Evolutionary conservation across 108 stramenopile genomes (phyloP).

Genomic region (Parietichytrium sp.): DNA sequence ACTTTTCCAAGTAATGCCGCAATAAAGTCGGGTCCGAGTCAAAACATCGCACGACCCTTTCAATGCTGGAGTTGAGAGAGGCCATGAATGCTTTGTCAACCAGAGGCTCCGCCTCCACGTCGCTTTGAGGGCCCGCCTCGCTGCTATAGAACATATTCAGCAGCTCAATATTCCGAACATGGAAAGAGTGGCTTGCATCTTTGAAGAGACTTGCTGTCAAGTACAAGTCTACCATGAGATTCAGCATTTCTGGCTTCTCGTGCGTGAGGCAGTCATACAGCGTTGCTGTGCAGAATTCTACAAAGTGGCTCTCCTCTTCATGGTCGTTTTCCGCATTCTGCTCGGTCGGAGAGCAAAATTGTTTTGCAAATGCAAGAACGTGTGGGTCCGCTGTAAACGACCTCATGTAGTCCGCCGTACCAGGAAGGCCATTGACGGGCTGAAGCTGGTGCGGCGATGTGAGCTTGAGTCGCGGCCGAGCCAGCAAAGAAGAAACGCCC

Average conservation of each 20-base stretch:
- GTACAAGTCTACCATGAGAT: slow-evolving; percentile 15
- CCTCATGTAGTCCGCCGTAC: slow-evolving; percentile 22
- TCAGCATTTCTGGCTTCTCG: slow-evolving; percentile 38
- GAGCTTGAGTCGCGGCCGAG: slow-evolving; percentile 11
- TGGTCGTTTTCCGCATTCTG: neutral
- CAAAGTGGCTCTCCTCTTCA: neutral
- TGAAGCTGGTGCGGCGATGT: too few species aligned
- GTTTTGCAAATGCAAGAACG: slow-evolving; percentile 35
- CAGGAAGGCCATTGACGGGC: neutral
- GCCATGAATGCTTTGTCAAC: slow-evolving; percentile 22
- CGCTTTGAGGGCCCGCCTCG: slow-evolving; percentile 11
- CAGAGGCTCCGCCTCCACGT: slow-evolving; percentile 2
- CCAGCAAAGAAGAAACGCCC: slow-evolving; percentile 24
- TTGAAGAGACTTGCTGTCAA: neutral
- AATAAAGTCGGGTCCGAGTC: neutral
- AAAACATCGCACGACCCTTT: neutral
- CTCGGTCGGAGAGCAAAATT: neutral
- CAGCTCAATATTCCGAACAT: slow-evolving; percentile 7
- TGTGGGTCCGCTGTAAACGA: slow-evolving; percentile 33
- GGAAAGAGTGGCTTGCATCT: slow-evolving; percentile 6
- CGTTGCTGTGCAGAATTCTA: slow-evolving; percentile 23
- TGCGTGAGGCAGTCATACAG: slow-evolving; percentile 31
- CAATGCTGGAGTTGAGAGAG: neutral
- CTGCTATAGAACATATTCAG: neutral
- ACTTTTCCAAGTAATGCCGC: neutral